A percentile compares a stretch with the other conserved stretches of the same genome.
Evolutionary conservation across 2,329 filamentous ascomycete genomes (phyloP).

Genomic region (Colletotrichum coccodes): DNA sequence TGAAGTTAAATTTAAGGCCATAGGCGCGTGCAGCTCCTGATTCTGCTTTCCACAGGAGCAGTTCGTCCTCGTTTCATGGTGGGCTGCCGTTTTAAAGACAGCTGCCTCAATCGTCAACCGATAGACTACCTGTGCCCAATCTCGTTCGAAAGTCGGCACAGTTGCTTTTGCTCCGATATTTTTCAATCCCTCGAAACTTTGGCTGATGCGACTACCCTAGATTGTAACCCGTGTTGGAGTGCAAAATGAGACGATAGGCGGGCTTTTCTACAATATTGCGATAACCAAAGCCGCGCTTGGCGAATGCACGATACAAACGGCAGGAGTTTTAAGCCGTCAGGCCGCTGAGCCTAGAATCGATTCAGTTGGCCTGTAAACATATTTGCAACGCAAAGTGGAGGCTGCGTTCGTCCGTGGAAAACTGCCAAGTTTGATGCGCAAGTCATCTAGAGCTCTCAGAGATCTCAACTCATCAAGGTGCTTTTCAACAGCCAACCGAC

Average conservation of each 20-base stretch:
- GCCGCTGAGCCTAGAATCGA: background rate
- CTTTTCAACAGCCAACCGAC: background rate
- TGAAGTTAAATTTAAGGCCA: background rate
- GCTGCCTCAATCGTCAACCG: background rate
- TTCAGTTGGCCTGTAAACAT: background rate
- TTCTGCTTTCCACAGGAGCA: background rate
- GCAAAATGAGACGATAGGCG: conserved; percentile 18
- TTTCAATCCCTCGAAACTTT: background rate
- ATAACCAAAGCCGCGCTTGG: background rate
- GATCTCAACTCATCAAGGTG: background rate
- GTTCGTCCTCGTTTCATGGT: background rate
- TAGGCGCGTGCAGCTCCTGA: background rate
- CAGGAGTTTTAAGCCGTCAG: background rate
- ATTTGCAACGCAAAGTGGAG: background rate
- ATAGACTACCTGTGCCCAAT: background rate
- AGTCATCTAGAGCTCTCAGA: no score
- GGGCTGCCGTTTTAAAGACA: background rate
- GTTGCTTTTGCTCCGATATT: background rate
- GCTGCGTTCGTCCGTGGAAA: background rate
- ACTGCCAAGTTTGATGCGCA: background rate
- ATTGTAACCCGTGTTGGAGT: conserved; percentile 5
- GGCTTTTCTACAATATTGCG: background rate
- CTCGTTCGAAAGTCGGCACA: conserved; percentile 14
- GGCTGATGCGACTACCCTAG: conserved; percentile 6
- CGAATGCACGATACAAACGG: background rate